phyloP scores from a whole-genome alignment of 1,284 basidiomycete species.

The Puccinia coronata region DNA sequence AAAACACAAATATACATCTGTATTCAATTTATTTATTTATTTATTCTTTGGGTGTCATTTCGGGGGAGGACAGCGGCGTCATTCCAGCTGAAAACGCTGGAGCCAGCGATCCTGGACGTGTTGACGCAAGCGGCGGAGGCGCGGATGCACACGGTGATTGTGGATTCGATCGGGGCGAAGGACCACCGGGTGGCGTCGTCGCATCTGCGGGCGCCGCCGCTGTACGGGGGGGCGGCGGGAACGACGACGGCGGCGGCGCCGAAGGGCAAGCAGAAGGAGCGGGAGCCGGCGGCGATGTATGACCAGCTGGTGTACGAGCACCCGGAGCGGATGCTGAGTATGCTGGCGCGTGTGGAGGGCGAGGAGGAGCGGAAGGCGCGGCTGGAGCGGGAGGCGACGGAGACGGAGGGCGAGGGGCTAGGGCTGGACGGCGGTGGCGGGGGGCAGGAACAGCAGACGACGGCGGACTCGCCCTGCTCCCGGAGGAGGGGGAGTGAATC shows the following conservation, averaged over 20 bases:
- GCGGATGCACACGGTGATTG: slow-evolving; percentile 71
- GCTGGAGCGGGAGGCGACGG: slow-evolving; percentile 67
- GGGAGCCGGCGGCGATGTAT: slow-evolving; percentile 70
- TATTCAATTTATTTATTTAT: neutral
- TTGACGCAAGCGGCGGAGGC: slow-evolving; percentile 74
- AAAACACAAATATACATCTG: too few relatives aligned
- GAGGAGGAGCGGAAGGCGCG: slow-evolving; percentile 79
- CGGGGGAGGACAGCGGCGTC: slow-evolving; percentile 53
- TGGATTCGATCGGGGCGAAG: slow-evolving; percentile 70
- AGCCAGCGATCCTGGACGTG: slow-evolving; percentile 56
- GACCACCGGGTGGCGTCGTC: slow-evolving; percentile 68
- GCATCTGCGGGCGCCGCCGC: slow-evolving; percentile 70
- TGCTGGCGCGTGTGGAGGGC: slow-evolving; percentile 72
- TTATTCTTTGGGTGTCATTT: neutral
- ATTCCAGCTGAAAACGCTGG: slow-evolving; percentile 55
- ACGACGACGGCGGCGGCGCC: too few relatives aligned
- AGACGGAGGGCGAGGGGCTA: slow-evolving; percentile 60
- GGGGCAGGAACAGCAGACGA: too few relatives aligned
- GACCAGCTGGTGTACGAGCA: slow-evolving; percentile 71
- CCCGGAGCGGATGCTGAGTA: slow-evolving; percentile 71
- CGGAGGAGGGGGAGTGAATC: too few relatives aligned
- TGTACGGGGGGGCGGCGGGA: slow-evolving; percentile 61
- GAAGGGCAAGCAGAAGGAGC: slow-evolving; percentile 47
- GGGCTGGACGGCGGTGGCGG: too few relatives aligned
- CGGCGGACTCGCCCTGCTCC: too few relatives aligned